Evolutionary conservation across 2,329 filamentous ascomycete species (phyloP), one percentile per base, ranked within the genome.

Genomic region (Exophiala dermatitidis): DNA sequence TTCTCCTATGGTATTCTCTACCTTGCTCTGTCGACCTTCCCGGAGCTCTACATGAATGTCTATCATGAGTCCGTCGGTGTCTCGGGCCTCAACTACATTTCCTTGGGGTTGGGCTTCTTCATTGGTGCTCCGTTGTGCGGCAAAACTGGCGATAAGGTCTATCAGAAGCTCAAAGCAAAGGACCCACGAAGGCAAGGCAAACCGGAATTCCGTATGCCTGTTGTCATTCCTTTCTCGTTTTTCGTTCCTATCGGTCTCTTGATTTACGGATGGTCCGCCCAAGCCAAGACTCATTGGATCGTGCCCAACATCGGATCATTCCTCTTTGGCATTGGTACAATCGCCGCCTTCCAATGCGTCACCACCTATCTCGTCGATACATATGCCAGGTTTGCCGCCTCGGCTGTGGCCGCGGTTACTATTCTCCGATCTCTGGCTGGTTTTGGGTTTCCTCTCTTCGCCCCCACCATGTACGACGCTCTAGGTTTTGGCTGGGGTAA

Each of bases 1-100:
- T 77, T 80, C 53, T 67, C 77, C 4, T 83, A 82, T 56, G 81
- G 81, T 0, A 64, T 82, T 1, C 72, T 83, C 40, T 84, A 83
- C 50, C 74, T 84, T 36, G 71, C 80, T 4, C 72, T 85, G 0
- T 77, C 79, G 0, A 84, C 78, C 1, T 84, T 84, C 60, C 75
- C 82, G 0, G 64, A 68, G 0, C 68, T 85, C 0, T 85, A 79
- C 77, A 71, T 66, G 1, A 58, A 60, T 0, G 64, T 69, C 1
- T 86, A 85, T 59, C 60, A 69, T 31, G 69, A 81, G 58, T 71
- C 72, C 0, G 67, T 77, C 1, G 74, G 77, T 53, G 76, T 78
- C 5, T 77, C 75, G 9, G 79, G 78, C 0, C 65, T 84, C 2
- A 79, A 83, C 65, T 84, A 83, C 67, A 74, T 84, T 28, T 76